Percentiles rank a stretch among this genome's conserved stretches.
Conservation (phyloP, 108 stramenopile species). For the Pseudonitzschia delicatissima region DNA sequence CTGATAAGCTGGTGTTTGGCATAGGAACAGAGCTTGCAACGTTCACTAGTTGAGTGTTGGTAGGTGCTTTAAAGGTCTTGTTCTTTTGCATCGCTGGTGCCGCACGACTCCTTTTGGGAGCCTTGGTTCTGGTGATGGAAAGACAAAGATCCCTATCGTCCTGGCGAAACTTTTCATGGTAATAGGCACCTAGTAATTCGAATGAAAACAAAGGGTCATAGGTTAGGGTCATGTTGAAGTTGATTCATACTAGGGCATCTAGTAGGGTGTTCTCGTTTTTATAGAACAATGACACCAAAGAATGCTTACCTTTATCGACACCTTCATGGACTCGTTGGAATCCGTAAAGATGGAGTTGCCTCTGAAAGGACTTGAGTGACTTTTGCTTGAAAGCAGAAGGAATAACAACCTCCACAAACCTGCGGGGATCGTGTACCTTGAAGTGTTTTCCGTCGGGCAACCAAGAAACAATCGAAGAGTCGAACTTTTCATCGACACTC, state of each 20-base stretch:
- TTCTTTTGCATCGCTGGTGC: neutral
- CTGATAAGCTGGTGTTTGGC: neutral
- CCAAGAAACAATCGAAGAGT: constrained; percentile 55
- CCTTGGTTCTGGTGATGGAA: constrained; percentile 26
- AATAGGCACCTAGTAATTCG: constrained; percentile 49
- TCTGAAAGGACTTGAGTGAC: constrained; percentile 57
- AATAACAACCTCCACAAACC: constrained; percentile 52
- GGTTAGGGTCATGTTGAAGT: neutral
- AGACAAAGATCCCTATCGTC: constrained; percentile 32
- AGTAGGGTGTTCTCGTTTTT: neutral
- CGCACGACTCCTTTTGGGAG: constrained; percentile 19
- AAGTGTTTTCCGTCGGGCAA: constrained; percentile 65
- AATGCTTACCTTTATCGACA: constrained; percentile 25
- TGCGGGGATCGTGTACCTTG: constrained; percentile 50
- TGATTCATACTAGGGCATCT: neutral
- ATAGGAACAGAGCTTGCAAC: no score
- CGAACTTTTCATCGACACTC: constrained; percentile 37
- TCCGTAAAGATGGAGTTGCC: constrained; percentile 74
- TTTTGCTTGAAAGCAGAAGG: constrained; percentile 56
- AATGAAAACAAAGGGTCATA: neutral
- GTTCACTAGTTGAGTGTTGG: neutral
- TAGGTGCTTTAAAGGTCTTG: neutral
- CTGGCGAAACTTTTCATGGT: constrained; percentile 67
- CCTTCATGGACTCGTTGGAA: constrained; percentile 41
- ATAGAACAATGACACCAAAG: neutral